A percentile compares a stretch with the other conserved stretches of the same genome.
phyloP scores from a whole-genome alignment of 306 rosid species.

The Trifolium subterraneum region DNA sequence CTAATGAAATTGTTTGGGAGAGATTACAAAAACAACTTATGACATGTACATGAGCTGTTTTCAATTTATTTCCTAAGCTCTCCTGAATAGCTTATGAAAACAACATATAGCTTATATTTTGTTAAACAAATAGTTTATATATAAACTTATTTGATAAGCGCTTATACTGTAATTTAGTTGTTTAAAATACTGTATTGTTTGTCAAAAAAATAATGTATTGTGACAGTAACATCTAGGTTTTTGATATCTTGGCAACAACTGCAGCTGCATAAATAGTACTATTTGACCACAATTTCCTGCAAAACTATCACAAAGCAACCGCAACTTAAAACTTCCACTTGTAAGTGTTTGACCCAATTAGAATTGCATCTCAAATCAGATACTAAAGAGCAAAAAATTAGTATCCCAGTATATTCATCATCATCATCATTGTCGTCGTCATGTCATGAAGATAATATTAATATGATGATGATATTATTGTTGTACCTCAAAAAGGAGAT shows the following conservation, averaged over 20 bases:
- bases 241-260: not conserved
- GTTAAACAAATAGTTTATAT: not conserved
- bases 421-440: not conserved
- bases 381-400: not conserved
- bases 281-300: not conserved
- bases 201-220: not conserved
- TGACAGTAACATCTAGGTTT: not conserved
- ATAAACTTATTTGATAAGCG: not conserved
- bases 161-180: not conserved
- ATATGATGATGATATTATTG: not conserved
- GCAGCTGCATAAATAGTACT: not conserved
- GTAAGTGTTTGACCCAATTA: not conserved
- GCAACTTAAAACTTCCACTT: not conserved
- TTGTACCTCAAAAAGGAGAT: conserved; percentile 77
- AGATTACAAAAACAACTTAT: not conserved
- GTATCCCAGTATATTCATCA: not conserved
- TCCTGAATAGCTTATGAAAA: not conserved
- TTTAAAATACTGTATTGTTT: not conserved
- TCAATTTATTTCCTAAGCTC: not conserved
- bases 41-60: not conserved
- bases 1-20: not conserved
- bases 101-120: not conserved
- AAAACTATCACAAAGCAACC: not conserved
- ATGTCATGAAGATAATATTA: not conserved
- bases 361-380: not conserved